Evolutionary conservation across 352 stramenopile genomes (phyloP).

Genomic region (Phytophthora vignae): DNA sequence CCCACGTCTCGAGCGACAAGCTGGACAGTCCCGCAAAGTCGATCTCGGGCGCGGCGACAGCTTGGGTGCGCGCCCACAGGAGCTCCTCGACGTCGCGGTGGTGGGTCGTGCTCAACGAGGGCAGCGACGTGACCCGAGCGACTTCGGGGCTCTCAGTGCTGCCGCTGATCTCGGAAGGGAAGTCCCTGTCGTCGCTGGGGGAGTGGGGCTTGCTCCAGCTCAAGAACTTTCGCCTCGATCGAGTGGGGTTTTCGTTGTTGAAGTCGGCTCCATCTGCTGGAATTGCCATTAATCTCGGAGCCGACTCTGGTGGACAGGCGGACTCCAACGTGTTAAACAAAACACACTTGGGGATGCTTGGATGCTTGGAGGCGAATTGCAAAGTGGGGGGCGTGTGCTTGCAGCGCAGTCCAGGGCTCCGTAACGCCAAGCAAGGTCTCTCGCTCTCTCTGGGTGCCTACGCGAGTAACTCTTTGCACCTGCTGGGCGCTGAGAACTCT

Average conservation of each 20-base stretch:
- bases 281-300: neutral
- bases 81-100: slow-evolving; percentile 17
- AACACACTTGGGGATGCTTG: neutral
- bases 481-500: slow-evolving; percentile 15
- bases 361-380: slow-evolving; percentile 14
- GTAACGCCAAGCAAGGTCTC: neutral
- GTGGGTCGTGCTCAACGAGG: neutral
- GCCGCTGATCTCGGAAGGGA: slow-evolving; percentile 3
- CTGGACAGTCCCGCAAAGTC: slow-evolving; percentile 20
- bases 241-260: slow-evolving; percentile 17
- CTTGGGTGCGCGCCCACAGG: slow-evolving; percentile 21
- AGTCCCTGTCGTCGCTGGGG: slow-evolving; percentile 2
- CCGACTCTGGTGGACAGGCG: slow-evolving; percentile 1
- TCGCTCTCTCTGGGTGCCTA: slow-evolving; percentile 3
- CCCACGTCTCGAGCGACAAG: slow-evolving; percentile 31
- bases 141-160: neutral
- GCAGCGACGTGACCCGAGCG: slow-evolving; percentile 1
- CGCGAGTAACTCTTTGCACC: slow-evolving; percentile 7
- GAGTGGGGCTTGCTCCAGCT: slow-evolving; percentile 2
- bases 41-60: slow-evolving; percentile 23
- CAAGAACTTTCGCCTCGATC: neutral
- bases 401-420: slow-evolving; percentile 5
- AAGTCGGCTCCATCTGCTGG: slow-evolving; percentile 23
- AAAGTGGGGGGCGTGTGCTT: slow-evolving; percentile 25
- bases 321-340: slow-evolving; percentile 5